These are phyloP conservation scores for Colletotrichum brevisporum DNA, from an alignment of 2,329 filamentous ascomycete species.

Conservation along the genomic window DNA sequence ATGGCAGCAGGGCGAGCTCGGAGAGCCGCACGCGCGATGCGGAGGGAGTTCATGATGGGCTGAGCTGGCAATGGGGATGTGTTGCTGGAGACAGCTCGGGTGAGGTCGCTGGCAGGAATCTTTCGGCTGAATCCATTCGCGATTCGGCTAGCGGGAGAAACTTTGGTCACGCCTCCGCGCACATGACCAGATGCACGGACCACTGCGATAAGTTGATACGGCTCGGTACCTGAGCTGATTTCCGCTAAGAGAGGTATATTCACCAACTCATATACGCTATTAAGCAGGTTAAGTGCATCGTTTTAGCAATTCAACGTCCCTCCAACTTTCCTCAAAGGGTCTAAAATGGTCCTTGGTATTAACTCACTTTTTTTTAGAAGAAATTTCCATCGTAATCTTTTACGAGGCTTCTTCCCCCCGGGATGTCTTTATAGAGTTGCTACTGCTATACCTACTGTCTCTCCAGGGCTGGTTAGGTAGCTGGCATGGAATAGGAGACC, in stretches of 20 bases:
- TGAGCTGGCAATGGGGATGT: conserved; percentile 64
- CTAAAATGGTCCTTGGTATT: too few relatives aligned
- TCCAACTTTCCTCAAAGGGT: background rate
- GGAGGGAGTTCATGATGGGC: conserved; percentile 91
- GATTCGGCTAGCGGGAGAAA: conserved; percentile 56
- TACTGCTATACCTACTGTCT: too few relatives aligned
- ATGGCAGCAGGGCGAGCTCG: conserved; percentile 84
- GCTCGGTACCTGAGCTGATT: background rate
- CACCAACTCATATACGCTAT: background rate
- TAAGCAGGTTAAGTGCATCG: background rate
- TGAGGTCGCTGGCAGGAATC: conserved; percentile 63
- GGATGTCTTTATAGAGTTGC: too few relatives aligned
- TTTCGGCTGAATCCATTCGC: conserved; percentile 58
- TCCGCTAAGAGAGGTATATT: background rate
- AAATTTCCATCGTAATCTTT: too few relatives aligned
- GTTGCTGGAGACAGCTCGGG: conserved; percentile 60
- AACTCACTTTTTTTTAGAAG: too few relatives aligned
- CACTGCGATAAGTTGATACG: conserved; percentile 20
- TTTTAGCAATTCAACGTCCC: background rate
- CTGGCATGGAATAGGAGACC: too few relatives aligned
- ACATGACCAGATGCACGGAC: conserved; percentile 47
- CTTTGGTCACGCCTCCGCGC: conserved; percentile 48
- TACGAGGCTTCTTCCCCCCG: too few relatives aligned
- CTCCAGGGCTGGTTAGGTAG: too few relatives aligned
- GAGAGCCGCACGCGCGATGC: conserved; percentile 91